Conservation (phyloP, 2,329 filamentous ascomycete species). For the Monosporascus ibericus region DNA sequence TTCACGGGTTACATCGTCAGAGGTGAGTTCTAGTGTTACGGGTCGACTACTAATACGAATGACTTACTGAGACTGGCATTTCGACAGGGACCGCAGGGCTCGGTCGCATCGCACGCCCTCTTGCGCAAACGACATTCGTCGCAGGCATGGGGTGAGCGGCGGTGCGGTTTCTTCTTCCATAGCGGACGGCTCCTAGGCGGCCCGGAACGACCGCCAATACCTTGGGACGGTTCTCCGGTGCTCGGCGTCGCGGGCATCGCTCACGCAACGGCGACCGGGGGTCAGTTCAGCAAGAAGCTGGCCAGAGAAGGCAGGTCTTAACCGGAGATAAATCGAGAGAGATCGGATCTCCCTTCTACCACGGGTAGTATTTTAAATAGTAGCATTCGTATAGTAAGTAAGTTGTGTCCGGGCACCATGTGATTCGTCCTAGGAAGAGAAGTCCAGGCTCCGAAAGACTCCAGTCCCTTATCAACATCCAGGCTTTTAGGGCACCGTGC, state of each 20-base stretch:
- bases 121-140: conserved; percentile 5
- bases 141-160: conserved; percentile 4
- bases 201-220: background rate
- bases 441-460: too few species aligned
- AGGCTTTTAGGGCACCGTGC: too few species aligned
- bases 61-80: conserved; percentile 2
- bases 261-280: background rate
- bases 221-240: background rate
- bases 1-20: background rate
- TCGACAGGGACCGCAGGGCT: conserved; percentile 3
- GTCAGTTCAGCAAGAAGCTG: background rate
- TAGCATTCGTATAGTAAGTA: too few species aligned
- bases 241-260: background rate
- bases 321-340: too few species aligned
- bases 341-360: too few species aligned
- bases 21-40: background rate
- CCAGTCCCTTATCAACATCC: too few species aligned
- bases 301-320: background rate
- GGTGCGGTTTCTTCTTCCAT: conserved; percentile 2
- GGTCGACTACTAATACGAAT: too few species aligned
- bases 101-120: conserved; percentile 1
- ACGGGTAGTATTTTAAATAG: too few species aligned
- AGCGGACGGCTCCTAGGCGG: conserved; percentile 1
- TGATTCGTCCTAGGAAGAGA: too few species aligned
- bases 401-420: too few species aligned